A percentile compares a stretch with the other conserved stretches of the same genome.
Conservation (phyloP, 228 moss, liverwort and hornwort genomes). For the Sphagnum magellanicum region DNA sequence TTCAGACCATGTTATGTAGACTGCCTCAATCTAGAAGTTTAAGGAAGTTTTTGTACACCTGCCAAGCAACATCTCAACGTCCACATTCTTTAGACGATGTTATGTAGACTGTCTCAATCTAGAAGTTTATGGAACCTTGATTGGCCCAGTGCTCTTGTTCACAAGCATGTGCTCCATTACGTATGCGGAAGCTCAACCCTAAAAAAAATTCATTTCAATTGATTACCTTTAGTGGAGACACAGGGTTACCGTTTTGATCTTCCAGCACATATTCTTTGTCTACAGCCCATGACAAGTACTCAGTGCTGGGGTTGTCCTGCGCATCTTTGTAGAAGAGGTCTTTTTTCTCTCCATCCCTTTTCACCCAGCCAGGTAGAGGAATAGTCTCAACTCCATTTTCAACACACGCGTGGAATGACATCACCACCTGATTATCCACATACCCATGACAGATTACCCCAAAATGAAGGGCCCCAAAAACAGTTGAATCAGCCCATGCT, state of each 20-base stretch:
- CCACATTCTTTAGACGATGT: no score
- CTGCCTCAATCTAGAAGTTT: background rate
- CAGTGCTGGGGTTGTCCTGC: slow-evolving; percentile 35
- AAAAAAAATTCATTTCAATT: no score
- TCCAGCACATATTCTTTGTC: slow-evolving; percentile 64
- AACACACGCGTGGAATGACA: slow-evolving; percentile 94
- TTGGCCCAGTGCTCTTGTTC: no score
- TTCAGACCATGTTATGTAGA: no score
- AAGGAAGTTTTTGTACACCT: slow-evolving; percentile 76
- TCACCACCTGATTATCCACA: slow-evolving; percentile 41
- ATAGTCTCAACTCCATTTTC: slow-evolving; percentile 83
- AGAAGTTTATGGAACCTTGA: slow-evolving; percentile 37
- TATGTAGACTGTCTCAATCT: no score
- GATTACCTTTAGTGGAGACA: background rate
- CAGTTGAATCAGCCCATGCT: no score
- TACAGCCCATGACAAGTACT: slow-evolving; percentile 59
- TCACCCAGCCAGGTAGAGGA: slow-evolving; percentile 58
- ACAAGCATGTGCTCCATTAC: no score
- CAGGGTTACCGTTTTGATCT: slow-evolving; percentile 65
- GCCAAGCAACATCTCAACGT: background rate
- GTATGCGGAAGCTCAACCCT: no score
- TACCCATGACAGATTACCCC: no score
- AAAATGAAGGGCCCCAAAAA: no score
- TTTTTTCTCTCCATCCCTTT: slow-evolving; percentile 32
- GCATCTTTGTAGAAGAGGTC: slow-evolving; percentile 78